Base-by-base conservation (phyloP, 768 basidiomycete species). In the Hortiboletus flavorubellus region DNA sequence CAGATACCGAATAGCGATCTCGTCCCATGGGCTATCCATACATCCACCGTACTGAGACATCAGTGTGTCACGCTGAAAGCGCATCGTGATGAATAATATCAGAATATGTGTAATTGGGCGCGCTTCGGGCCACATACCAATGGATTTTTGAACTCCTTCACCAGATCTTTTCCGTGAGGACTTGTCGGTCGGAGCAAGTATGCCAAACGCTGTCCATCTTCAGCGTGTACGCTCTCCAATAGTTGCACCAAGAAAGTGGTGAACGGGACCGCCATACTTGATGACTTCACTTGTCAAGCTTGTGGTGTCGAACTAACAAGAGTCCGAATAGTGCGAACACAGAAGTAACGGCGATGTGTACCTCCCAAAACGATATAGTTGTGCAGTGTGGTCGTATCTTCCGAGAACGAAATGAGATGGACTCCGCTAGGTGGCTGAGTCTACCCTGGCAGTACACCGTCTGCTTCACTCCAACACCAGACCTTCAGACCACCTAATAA, bases 1-100 rank as follows among this genome's bases (percentile, higher is more conserved):
- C 16, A 92, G 83, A 68, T 93, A 93, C 66, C 89, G 86, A 46
- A 92, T 82, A 8, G 88, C 84, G 61, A 94, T 87, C 49, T 93
- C 91, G 58, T 91, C 90, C 90, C 91, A 94, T 7, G 92, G 92
- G 45, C 70, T 73, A 52, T 81, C 78, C 65, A 93, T 81, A 51
- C 78, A 79, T 10, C 83, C 87, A 62, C 84, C 78, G 63, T 86
- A 72, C 21, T 61, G 51, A 10, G 49, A 54, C 42, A 48, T 65
- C 18, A 65, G 47, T 34, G 46, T 11, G 39, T 65, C 64, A 21
- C 62, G 66, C 64, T 60, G 48, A 18, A 47, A 1, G 63, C 78
- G 78, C 54, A 76, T 78, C 63, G 78, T 74, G 34, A 65, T 34
- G 40, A 37, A 21, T 21, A 21, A 42, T 41, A 39, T 46, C 29